Conservation (phyloP, 306 rosid species). For the Mucuna pruriens region DNA sequence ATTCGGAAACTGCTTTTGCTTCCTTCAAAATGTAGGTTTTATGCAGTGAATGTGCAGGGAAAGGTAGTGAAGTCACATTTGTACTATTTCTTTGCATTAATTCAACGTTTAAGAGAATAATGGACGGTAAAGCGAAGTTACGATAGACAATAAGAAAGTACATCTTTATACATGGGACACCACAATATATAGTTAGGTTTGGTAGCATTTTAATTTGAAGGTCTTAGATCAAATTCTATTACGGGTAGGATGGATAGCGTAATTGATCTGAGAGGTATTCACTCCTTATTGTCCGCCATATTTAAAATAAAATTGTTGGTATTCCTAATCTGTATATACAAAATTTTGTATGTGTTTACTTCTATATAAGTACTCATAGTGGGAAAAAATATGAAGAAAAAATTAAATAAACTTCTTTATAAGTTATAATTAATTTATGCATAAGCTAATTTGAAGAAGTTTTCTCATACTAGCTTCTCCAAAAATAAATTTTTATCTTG, state of each 20-base stretch:
- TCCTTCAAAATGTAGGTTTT: not conserved
- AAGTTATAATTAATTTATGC: too few species aligned
- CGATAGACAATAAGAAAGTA: not conserved
- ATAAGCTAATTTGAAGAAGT: too few species aligned
- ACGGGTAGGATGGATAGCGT: not conserved
- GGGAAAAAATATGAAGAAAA: too few species aligned
- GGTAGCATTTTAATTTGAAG: not conserved
- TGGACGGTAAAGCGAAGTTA: not conserved
- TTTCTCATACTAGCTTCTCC: too few species aligned
- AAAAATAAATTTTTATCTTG: too few species aligned
- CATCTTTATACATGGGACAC: not conserved
- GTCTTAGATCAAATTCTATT: not conserved
- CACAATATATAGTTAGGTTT: not conserved
- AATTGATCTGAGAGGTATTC: not conserved
- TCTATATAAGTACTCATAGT: too few species aligned
- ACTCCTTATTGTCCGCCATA: not conserved
- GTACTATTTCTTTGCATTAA: constrained; percentile 12
- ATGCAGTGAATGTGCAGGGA: constrained; percentile 41
- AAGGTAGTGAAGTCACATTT: constrained; percentile 13
- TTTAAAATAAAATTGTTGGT: not conserved
- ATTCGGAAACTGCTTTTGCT: not conserved
- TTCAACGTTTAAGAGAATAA: constrained; percentile 28
- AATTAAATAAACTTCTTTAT: too few species aligned
- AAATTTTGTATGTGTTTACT: too few species aligned
- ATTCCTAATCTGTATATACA: not conserved